Evolutionary conservation across 208 protist genomes (phyloP), one percentile per base, ranked within the genome.

Genomic region (Trypanosoma cruzi): DNA sequence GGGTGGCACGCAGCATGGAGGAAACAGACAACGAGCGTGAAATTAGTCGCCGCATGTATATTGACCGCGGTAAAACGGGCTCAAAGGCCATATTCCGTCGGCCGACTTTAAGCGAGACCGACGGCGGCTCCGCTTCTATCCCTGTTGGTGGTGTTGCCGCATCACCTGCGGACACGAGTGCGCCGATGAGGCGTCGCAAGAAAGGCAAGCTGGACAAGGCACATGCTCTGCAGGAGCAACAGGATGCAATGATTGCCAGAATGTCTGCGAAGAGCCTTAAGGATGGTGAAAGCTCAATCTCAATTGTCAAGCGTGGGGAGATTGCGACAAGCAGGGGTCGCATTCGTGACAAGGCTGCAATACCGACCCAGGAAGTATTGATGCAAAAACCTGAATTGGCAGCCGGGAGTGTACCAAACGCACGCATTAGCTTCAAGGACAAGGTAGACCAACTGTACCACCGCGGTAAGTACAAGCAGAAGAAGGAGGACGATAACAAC

Each of bases 1-100:
- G 88, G 61, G 89, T 96, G 42, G 85, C 89, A 32, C 80, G 79
- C 4, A 96, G 87, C 70, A 90, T 95, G 87, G 91, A 96, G 79
- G 86, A 96, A 48, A 95, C 89, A 24, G 79, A 90, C 52, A 73
- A 74, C 52, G 85, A 96, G 44, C 82, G 89, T n/a, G 89, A 86
- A 63, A 73, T 94, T 48, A 93, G 71, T 65, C 85, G 87, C 2
- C 88, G 89, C 20, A 80, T 80, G 29, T 96, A 96, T 78, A 94
- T 96, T 74, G 89, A 95, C 44, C 88, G 92, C 28, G 92, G 92
- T 24, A 93, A 93, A 63, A 89, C 81, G 0, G 92, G 92, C 24
- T 87, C 89, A 32, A 84, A 81, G 59, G 79, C 81, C 13, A 88
- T 94, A 65, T 89, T 90, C 81, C 82, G 88, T 44, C 91, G 80